A percentile compares a stretch with the other conserved stretches of the same genome.
phyloP scores from a whole-genome alignment of 2,329 filamentous ascomycete genomes.

The Neonectria sp. region DNA sequence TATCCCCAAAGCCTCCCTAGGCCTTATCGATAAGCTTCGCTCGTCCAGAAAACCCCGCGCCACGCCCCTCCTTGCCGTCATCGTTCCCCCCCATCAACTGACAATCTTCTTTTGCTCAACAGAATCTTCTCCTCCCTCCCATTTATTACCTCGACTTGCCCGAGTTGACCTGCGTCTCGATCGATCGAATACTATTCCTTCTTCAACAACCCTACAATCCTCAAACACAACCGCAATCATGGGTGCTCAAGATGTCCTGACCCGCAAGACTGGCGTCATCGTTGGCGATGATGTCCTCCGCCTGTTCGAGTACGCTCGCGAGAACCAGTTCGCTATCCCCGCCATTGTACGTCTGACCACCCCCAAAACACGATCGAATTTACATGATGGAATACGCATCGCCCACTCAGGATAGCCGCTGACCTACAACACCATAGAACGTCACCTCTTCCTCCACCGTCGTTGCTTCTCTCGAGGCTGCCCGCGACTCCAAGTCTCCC shows the following conservation, averaged over 20 bases:
- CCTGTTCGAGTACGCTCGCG: constrained; percentile 91
- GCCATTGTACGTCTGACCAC: constrained; percentile 69
- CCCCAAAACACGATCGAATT: background rate
- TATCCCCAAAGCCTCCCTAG: constrained; percentile 11
- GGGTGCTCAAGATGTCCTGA: constrained; percentile 60
- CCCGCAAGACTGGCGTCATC: constrained; percentile 68
- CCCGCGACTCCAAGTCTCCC: constrained; percentile 90
- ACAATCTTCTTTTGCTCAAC: constrained; percentile 42
- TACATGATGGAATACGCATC: background rate
- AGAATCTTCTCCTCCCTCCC: constrained; percentile 35
- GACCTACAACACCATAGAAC: constrained; percentile 65
- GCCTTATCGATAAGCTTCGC: constrained; percentile 46
- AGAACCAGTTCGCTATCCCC: constrained; percentile 90
- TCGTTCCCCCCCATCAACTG: constrained; percentile 42
- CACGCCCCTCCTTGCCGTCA: constrained; percentile 41
- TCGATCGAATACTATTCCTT: constrained; percentile 29
- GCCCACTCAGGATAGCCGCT: constrained; percentile 14
- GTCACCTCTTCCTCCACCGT: constrained; percentile 88
- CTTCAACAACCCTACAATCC: constrained; percentile 24
- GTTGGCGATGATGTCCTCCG: constrained; percentile 68
- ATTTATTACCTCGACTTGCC: constrained; percentile 36
- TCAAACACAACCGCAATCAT: constrained; percentile 50
- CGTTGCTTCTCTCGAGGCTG: constrained; percentile 92
- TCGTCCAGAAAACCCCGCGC: constrained; percentile 46
- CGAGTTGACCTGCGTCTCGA: constrained; percentile 31